Base-by-base conservation (phyloP, 352 stramenopile genomes). In the Pelagophyceae sp. region DNA sequence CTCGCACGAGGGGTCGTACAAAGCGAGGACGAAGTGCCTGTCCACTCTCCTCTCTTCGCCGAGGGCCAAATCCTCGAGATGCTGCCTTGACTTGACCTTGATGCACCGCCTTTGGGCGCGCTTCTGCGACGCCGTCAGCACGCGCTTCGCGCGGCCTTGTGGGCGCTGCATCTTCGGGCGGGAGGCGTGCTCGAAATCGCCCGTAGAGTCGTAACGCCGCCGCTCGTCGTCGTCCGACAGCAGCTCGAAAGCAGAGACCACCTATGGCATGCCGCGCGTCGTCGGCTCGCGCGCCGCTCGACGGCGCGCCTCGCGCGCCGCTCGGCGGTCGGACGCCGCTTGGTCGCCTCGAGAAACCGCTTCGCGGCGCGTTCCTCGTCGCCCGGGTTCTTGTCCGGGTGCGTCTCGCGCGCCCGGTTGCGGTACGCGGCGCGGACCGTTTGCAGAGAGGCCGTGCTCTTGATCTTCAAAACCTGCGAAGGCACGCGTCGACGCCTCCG, bases 161-260 rank as follows among this genome's bases (percentile, higher is more conserved):
- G 29, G 63, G 11, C 35, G 29, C 61, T 70, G 23, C 23, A 31
- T 27, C 50, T 17, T 61, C 27, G 17, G 17, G 17, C 17, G 17
- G 50, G 50, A 27, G 23, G 58, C 17, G 5, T n/a, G 63, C 31
- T 72, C 11, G 6, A 45, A 27, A n/a, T 11, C 3, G 31, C 63
- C 63, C 31, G 31, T 38, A 2, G 6, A 2, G 35, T 72, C 63
- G 35, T 50, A 72, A 6, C 29, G 31, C 1, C 63, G 63, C 63
- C 63, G 29, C 6, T 38, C 63, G 31, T 72, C 35, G 11, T 38
- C 29, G 63, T 72, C 63, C 6, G 6, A 33, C 63, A 72, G 63
- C 63, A 72, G 35, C 63, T 72, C 63, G 35, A 72, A 72, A 3
- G 63, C 63, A 5, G 63, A n/a, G 31, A 45, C 63, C 5, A 72